Evolutionary conservation across 2,329 filamentous ascomycete species (phyloP).

Genomic region (Aspergillus cejpii): DNA sequence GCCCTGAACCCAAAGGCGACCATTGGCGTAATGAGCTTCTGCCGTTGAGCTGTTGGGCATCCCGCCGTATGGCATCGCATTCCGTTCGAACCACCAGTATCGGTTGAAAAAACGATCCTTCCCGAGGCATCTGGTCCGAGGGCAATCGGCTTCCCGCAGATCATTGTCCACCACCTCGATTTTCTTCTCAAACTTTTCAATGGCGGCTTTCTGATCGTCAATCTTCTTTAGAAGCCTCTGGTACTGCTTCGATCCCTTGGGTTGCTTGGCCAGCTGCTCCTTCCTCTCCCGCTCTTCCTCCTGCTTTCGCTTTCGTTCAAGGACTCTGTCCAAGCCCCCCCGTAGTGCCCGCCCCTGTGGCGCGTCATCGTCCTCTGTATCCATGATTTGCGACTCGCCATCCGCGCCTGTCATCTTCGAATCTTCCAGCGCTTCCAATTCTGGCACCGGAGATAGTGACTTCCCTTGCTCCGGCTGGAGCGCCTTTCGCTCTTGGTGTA

Average conservation of each 20-base stretch:
- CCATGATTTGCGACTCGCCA: constrained; percentile 58
- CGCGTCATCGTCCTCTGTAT: constrained; percentile 63
- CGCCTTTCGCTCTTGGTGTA: constrained; percentile 45
- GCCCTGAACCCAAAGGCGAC: constrained; percentile 92
- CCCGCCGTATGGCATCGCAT: constrained; percentile 92
- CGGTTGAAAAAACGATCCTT: constrained; percentile 97
- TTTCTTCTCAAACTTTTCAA: constrained; percentile 75
- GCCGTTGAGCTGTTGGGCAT: constrained; percentile 83
- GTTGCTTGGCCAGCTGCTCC: constrained; percentile 57
- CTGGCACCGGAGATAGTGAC: constrained; percentile 39
- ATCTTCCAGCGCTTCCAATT: constrained; percentile 37
- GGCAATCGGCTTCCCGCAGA: constrained; percentile 86
- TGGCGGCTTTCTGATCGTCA: constrained; percentile 72
- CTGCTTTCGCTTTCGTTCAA: constrained; percentile 70
- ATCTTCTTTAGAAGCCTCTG: constrained; percentile 82
- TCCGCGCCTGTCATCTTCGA: constrained; percentile 45
- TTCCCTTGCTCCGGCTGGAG: constrained; percentile 43
- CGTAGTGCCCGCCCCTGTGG: constrained; percentile 53
- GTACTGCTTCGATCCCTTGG: constrained; percentile 82
- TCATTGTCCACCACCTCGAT: constrained; percentile 85
- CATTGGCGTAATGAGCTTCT: constrained; percentile 82
- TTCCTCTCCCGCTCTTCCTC: constrained; percentile 65
- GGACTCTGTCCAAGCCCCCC: constrained; percentile 60
- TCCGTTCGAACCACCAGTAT: constrained; percentile 98
- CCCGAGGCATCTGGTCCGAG: constrained; percentile 79